These are phyloP conservation scores for Eucalyptus polybractea DNA, from an alignment of 345 rosid species.

Conservation along the genomic window DNA sequence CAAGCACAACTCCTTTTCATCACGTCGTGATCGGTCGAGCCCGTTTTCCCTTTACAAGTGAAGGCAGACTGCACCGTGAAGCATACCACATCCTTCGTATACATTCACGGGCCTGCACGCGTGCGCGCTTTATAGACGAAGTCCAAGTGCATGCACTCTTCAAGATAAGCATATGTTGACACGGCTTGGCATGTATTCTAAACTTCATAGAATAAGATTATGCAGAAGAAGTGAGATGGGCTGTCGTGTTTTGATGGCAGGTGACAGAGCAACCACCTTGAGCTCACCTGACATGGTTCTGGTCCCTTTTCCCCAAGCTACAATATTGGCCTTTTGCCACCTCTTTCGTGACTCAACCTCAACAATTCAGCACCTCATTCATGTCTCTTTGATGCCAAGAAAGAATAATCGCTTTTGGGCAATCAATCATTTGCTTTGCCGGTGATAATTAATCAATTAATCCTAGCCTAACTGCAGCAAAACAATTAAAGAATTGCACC, in stretches of 20 bases:
- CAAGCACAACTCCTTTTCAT: neutral
- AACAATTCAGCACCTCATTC: slow-evolving; percentile 23
- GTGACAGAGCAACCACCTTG: slow-evolving; percentile 49
- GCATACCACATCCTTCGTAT: neutral
- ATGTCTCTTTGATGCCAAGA: slow-evolving; percentile 17
- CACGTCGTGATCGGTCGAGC: neutral
- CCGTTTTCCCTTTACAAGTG: neutral
- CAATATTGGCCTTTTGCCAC: neutral
- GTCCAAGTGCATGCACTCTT: neutral
- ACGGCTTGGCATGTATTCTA: neutral
- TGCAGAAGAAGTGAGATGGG: slow-evolving; percentile 16
- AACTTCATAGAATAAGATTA: neutral
- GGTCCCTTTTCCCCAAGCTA: neutral
- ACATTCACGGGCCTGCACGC: neutral
- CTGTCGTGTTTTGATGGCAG: slow-evolving; percentile 35
- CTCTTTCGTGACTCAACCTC: slow-evolving; percentile 13
- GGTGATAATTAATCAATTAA: neutral
- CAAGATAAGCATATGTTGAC: neutral
- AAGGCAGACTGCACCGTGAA: neutral
- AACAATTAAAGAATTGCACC: neutral
- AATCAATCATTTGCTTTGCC: neutral
- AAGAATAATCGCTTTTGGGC: neutral
- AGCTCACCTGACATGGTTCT: slow-evolving; percentile 34
- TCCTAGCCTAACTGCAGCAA: neutral
- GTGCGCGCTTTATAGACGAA: neutral